These are phyloP conservation scores for Babesia bovis DNA, from an alignment of 169 alveolate genomes.

Conservation along the genomic window DNA sequence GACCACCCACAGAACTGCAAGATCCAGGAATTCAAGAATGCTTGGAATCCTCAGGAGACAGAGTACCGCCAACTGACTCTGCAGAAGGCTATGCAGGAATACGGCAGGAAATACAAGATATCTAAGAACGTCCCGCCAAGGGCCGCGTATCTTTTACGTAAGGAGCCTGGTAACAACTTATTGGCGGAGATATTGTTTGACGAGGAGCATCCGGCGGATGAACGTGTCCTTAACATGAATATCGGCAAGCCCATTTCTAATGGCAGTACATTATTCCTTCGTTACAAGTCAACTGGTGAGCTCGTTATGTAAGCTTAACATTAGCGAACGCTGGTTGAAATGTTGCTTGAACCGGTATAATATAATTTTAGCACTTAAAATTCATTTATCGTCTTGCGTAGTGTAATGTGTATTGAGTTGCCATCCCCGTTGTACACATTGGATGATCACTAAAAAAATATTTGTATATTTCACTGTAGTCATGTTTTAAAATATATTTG, in stretches of 20 bases:
- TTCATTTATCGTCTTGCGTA: too few relatives aligned
- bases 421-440: too few relatives aligned
- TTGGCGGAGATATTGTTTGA: slow-evolving; percentile 63
- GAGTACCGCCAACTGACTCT: slow-evolving; percentile 34
- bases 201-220: slow-evolving; percentile 46
- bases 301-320: slow-evolving; percentile 25
- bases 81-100: slow-evolving; percentile 30
- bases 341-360: neutral
- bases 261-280: slow-evolving; percentile 56
- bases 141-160: slow-evolving; percentile 55
- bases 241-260: slow-evolving; percentile 32
- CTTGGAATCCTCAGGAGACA: slow-evolving; percentile 66
- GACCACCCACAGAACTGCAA: slow-evolving; percentile 54
- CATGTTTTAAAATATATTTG: too few relatives aligned
- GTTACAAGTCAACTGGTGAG: slow-evolving; percentile 56
- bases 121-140: neutral
- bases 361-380: neutral
- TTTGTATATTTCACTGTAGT: too few relatives aligned
- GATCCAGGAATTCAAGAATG: slow-evolving; percentile 68
- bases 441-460: too few relatives aligned
- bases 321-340: neutral
- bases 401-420: too few relatives aligned
- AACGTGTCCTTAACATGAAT: slow-evolving; percentile 26
- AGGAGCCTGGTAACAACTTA: slow-evolving; percentile 63
- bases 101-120: slow-evolving; percentile 31